Conservation (phyloP, 208 protist species). For the Tritrichomonas musculus region DNA sequence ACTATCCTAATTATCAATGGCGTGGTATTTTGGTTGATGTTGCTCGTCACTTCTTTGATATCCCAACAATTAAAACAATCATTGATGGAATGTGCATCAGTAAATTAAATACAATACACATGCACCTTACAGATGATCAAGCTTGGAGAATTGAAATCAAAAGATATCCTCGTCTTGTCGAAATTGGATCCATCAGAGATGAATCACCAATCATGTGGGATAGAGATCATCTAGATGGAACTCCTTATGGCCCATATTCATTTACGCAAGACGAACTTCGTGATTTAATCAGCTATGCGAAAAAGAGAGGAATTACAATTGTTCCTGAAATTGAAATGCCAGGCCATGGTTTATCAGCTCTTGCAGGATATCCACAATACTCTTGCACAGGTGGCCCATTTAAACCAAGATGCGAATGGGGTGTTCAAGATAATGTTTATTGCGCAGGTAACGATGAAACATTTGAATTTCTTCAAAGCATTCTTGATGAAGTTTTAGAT, state of each 20-base stretch:
- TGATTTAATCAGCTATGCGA: constrained; percentile 18
- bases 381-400: neutral
- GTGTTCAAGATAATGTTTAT: neutral
- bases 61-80: neutral
- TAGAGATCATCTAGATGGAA: neutral
- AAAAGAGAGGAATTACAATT: neutral
- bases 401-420: neutral
- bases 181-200: neutral
- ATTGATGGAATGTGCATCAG: neutral
- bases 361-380: neutral
- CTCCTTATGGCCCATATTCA: neutral
- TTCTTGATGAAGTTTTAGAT: neutral
- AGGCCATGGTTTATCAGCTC: neutral
- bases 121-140: constrained; percentile 22
- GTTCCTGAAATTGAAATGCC: constrained; percentile 37
- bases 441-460: neutral
- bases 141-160: neutral
- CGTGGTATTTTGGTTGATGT: constrained; percentile 30
- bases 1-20: neutral
- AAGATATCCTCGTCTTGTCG: neutral
- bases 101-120: constrained; percentile 21
- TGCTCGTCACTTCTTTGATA: neutral
- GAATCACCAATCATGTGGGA: too few relatives aligned
- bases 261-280: neutral
- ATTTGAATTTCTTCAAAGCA: neutral